Conservation (phyloP, 805 yeast species). For the Hanseniaspora valbyensis region DNA sequence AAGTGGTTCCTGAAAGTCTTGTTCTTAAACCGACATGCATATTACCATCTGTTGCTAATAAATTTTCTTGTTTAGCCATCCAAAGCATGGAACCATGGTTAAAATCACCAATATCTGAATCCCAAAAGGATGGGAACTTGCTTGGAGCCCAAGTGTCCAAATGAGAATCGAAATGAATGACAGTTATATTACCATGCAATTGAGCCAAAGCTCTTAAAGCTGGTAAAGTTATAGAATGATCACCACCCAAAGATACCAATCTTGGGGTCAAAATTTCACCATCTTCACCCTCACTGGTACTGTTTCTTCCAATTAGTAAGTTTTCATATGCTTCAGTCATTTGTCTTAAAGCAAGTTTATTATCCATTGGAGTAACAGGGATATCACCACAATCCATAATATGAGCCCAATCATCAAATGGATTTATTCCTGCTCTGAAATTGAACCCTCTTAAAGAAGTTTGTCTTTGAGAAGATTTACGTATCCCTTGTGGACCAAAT, state of each 20-base stretch:
- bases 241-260: constrained; percentile 69
- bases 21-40: constrained; percentile 72
- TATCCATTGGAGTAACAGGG: constrained; percentile 59
- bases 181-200: constrained; percentile 55
- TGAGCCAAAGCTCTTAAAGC: constrained; percentile 54
- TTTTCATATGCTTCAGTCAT: constrained; percentile 50
- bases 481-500: constrained; percentile 66
- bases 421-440: constrained; percentile 50
- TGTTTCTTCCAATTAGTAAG: constrained; percentile 31
- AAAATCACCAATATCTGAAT: constrained; percentile 45
- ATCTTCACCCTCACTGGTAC: constrained; percentile 16
- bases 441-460: constrained; percentile 59
- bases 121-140: constrained; percentile 55
- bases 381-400: constrained; percentile 60
- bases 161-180: constrained; percentile 78
- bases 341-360: constrained; percentile 50
- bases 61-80: constrained; percentile 64
- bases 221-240: constrained; percentile 66
- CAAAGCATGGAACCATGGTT: constrained; percentile 83
- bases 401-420: constrained; percentile 44
- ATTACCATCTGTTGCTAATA: constrained; percentile 43
- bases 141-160: constrained; percentile 73
- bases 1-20: constrained; percentile 49
- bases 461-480: constrained; percentile 63
- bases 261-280: constrained; percentile 39